Conservation (phyloP, 768 basidiomycete species). For the Leccinum olivaceopallidum region DNA sequence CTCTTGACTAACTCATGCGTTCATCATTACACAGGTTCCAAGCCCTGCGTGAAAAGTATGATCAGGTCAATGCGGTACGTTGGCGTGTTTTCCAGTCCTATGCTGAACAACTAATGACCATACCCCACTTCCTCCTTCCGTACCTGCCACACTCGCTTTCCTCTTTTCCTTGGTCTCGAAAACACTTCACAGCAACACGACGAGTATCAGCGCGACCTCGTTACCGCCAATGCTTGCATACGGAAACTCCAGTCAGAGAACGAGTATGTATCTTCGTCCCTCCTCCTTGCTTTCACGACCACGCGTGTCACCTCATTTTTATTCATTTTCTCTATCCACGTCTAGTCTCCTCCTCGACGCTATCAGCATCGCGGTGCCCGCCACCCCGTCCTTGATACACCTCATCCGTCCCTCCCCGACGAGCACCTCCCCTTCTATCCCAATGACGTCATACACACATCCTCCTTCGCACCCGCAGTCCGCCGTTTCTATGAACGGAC, state of each 20-base stretch:
- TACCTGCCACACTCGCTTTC: neutral
- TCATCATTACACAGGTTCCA: conserved; percentile 26
- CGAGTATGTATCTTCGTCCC: conserved; percentile 22
- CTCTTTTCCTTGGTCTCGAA: neutral
- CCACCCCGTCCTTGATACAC: conserved; percentile 33
- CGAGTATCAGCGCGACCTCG: conserved; percentile 29
- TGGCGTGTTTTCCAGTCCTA: neutral
- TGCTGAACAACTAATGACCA: neutral
- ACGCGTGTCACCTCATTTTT: neutral
- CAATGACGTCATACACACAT: conserved; percentile 20
- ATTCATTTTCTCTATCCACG: neutral
- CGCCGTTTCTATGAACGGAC: conserved; percentile 25
- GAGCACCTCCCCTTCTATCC: conserved; percentile 17
- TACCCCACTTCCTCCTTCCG: neutral
- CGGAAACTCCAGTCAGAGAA: conserved; percentile 35
- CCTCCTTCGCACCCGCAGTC: conserved; percentile 9
- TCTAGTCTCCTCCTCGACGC: conserved; percentile 34
- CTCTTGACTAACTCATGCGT: neutral
- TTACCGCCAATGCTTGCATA: conserved; percentile 28
- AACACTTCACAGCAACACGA: conserved; percentile 21
- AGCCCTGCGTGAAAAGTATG: conserved; percentile 32
- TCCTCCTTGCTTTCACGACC: neutral
- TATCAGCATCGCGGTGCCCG: conserved; percentile 34
- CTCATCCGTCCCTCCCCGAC: conserved; percentile 32
- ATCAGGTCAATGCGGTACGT: conserved; percentile 35